Evolutionary conservation across 2,329 filamentous ascomycete species (phyloP).

Genomic region (Sordariomycetes sp.): DNA sequence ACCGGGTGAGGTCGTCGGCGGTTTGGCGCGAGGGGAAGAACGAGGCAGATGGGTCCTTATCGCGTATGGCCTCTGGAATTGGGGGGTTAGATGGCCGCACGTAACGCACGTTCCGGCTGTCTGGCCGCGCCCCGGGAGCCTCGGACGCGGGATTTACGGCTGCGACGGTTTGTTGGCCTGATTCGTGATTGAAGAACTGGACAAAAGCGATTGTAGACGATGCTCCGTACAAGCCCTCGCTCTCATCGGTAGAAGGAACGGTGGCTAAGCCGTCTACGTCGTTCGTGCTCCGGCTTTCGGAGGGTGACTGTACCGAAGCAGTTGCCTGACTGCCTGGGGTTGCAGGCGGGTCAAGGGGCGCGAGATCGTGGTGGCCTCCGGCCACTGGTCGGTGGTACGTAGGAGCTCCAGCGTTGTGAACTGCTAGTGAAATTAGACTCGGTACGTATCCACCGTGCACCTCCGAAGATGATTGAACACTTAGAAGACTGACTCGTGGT

Average conservation of each 20-base stretch:
- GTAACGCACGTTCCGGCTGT: background rate
- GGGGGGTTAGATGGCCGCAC: background rate
- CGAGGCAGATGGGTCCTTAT: background rate
- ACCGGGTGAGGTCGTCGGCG: conserved; percentile 6
- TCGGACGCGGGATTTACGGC: background rate
- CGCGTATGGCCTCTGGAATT: background rate
- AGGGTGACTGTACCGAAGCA: background rate
- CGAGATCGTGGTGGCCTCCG: background rate
- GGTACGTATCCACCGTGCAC: background rate
- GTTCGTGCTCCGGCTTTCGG: background rate
- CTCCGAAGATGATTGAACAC: background rate
- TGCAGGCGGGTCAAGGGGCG: background rate
- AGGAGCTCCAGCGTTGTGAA: background rate
- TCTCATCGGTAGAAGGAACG: conserved; percentile 2
- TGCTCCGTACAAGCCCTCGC: conserved; percentile 2
- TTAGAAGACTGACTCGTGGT: background rate
- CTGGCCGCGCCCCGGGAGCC: background rate
- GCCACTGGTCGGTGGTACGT: background rate
- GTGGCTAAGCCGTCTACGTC: conserved; percentile 5
- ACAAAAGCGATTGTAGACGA: conserved; percentile 4
- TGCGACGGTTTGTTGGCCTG: background rate
- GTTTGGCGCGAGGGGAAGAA: background rate
- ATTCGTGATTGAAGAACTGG: background rate
- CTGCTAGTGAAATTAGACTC: background rate
- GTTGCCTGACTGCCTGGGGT: background rate